phyloP scores from a whole-genome alignment of 495 filamentous ascomycete genomes.

The Tuber melanosporum region DNA sequence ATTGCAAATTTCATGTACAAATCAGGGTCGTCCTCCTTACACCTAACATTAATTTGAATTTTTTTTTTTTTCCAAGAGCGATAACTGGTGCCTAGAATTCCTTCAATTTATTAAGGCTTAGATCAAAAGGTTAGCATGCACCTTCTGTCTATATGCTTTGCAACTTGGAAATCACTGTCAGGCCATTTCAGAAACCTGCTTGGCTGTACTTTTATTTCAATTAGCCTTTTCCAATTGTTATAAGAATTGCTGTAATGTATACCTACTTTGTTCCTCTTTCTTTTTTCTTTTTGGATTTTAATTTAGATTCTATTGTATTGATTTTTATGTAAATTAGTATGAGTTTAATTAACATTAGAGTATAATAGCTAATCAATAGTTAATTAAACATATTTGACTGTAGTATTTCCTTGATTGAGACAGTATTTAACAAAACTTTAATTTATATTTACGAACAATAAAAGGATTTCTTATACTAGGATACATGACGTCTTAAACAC shows the following conservation, averaged over 20 bases:
- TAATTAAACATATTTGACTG: background rate
- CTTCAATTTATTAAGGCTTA: background rate
- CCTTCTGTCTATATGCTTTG: background rate
- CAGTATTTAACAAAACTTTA: background rate
- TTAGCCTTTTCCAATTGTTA: background rate
- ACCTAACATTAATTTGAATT: too few relatives aligned
- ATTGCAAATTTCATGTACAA: too few relatives aligned
- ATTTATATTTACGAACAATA: background rate
- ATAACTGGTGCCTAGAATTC: too few relatives aligned
- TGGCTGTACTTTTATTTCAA: background rate
- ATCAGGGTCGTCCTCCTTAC: too few relatives aligned
- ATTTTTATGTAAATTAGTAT: background rate
- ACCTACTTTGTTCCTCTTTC: background rate
- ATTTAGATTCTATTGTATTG: background rate
- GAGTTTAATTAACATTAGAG: background rate
- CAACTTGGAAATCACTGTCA: background rate
- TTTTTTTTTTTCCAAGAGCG: too few relatives aligned
- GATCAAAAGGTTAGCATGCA: background rate
- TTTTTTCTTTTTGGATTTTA: background rate
- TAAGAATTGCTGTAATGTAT: background rate
- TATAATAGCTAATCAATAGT: background rate
- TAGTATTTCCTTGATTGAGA: background rate
- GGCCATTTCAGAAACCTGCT: background rate
- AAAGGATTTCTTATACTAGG: background rate
- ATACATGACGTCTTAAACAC: background rate